A percentile compares a stretch with the other conserved stretches of the same genome.
phyloP scores from a whole-genome alignment of 139 green algal genomes.

The Chlamydomonas eustigma region DNA sequence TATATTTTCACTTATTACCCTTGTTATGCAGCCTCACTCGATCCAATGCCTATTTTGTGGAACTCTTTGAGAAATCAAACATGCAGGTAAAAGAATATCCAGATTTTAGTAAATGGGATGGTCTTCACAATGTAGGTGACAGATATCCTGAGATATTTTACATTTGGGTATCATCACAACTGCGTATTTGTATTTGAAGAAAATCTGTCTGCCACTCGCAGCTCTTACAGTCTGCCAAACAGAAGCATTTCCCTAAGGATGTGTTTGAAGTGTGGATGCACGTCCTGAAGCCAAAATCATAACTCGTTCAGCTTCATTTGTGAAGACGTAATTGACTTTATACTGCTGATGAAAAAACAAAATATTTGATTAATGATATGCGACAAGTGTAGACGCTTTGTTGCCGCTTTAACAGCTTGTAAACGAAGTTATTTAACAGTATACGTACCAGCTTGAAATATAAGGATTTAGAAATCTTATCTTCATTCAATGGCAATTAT shows the following conservation, averaged over 20 bases:
- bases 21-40: constrained; percentile 73
- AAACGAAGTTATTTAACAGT: neutral
- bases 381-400: neutral
- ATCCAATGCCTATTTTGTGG: constrained; percentile 67
- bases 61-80: constrained; percentile 55
- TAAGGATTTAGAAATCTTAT: neutral
- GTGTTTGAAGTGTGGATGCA: constrained; percentile 80
- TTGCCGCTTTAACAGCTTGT: neutral
- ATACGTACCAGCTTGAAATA: neutral
- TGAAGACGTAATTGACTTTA: neutral
- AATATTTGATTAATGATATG: neutral
- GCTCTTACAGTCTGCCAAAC: constrained; percentile 47
- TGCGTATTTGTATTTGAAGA: neutral
- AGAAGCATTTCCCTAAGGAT: constrained; percentile 66
- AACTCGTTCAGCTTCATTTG: neutral
- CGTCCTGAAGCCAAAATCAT: constrained; percentile 24
- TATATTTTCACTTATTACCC: too few species aligned
- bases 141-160: neutral
- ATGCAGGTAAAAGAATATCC: constrained; percentile 29
- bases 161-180: neutral
- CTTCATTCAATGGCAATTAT: neutral
- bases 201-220: neutral
- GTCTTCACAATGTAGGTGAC: neutral
- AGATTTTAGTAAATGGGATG: neutral
- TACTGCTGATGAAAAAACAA: neutral